Evolutionary conservation across 352 stramenopile genomes (phyloP).

Genomic region (Blastocystis hominis): DNA sequence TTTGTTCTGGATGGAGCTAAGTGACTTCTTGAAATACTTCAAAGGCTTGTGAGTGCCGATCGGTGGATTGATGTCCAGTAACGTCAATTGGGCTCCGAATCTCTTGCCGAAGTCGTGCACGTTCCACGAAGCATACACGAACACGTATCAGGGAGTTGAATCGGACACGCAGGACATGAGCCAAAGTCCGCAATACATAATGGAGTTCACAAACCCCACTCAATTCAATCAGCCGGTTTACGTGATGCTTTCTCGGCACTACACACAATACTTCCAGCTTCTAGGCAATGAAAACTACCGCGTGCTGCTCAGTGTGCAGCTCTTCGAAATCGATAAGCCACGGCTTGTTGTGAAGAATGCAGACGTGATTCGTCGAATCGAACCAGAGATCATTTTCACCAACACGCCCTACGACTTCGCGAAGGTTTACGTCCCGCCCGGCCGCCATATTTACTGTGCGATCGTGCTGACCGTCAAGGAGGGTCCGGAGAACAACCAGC

Average conservation of each 20-base stretch:
- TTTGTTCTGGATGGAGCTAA: slow-evolving; percentile 88
- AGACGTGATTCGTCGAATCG: background rate
- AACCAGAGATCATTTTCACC: background rate
- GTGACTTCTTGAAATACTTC: slow-evolving; percentile 81
- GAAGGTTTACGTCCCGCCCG: background rate
- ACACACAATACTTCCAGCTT: slow-evolving; percentile 67
- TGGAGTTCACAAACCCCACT: slow-evolving; percentile 69
- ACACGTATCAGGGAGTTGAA: slow-evolving; percentile 69
- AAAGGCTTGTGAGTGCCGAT: slow-evolving; percentile 69
- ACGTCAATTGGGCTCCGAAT: slow-evolving; percentile 85
- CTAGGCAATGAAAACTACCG: background rate
- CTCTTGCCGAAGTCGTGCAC: slow-evolving; percentile 68
- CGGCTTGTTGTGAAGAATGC: background rate
- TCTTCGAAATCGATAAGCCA: background rate
- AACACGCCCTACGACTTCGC: slow-evolving; percentile 11
- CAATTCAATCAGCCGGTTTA: slow-evolving; percentile 68
- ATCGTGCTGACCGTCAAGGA: slow-evolving; percentile 16
- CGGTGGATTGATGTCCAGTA: background rate
- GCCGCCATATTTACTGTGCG: background rate
- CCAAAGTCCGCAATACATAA: slow-evolving; percentile 83
- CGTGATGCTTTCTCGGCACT: slow-evolving; percentile 82
- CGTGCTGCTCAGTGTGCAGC: background rate
- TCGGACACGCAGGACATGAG: slow-evolving; percentile 80
- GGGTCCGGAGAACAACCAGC: background rate
- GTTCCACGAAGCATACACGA: slow-evolving; percentile 74